Conservation (phyloP, 2,329 filamentous ascomycete genomes). For the Aspergillus fumigatiaffinis region DNA sequence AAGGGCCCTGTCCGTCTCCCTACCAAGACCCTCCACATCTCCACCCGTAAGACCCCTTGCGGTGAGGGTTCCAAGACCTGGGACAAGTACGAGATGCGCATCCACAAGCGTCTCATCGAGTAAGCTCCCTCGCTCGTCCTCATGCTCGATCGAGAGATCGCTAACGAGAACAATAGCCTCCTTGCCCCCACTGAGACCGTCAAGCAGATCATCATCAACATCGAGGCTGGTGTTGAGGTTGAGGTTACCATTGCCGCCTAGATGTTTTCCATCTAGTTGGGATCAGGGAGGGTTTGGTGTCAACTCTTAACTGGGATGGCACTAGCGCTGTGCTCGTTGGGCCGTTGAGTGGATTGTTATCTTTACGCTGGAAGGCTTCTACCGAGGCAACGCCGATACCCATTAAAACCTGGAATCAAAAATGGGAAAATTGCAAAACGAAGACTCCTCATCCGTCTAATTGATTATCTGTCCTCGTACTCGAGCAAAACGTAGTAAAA, state of each 20-base stretch:
- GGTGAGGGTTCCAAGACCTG: constrained; percentile 99
- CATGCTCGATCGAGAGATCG: neutral
- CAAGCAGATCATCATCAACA: constrained; percentile 53
- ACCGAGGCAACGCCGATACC: constrained; percentile 22
- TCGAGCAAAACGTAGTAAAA: neutral
- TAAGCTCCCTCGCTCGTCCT: constrained; percentile 42
- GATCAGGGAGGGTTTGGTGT: constrained; percentile 24
- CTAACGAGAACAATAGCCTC: constrained; percentile 51
- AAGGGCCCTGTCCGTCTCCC: constrained; percentile 98
- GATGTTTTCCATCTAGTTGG: constrained; percentile 24
- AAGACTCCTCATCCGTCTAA: constrained; percentile 11
- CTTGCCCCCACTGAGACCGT: constrained; percentile 87
- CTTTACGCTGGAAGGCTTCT: constrained; percentile 9
- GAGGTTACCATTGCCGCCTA: constrained; percentile 53
- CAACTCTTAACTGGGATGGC: constrained; percentile 15
- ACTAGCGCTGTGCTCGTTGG: constrained; percentile 13
- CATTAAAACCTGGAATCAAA: constrained; percentile 28
- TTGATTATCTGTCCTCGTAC: neutral
- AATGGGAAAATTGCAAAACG: constrained; percentile 30
- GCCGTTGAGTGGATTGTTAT: constrained; percentile 14
- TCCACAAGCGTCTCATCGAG: constrained; percentile 98
- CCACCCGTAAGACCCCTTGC: constrained; percentile 97
- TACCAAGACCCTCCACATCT: constrained; percentile 95
- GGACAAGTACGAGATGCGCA: constrained; percentile 98
- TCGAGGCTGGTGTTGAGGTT: constrained; percentile 52